These are phyloP conservation scores for Trebouxia sp. DNA, from an alignment of 139 green algal genomes.

Conservation along the genomic window DNA sequence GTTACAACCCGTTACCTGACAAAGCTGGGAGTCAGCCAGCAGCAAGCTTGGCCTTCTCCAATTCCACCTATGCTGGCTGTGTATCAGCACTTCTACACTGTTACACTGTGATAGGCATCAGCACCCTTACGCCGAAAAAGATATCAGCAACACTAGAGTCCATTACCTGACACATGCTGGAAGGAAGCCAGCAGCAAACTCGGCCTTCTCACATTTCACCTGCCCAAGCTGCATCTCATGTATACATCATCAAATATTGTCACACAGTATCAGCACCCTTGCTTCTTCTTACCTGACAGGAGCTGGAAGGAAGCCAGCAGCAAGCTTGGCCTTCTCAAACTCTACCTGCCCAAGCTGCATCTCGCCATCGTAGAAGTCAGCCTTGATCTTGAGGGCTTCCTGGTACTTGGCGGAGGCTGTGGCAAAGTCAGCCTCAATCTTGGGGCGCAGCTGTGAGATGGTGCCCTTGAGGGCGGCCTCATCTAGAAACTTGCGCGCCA, in stretches of 20 bases:
- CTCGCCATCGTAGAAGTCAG: constrained; percentile 64
- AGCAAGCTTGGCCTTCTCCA: constrained; percentile 58
- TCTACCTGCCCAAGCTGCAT: constrained; percentile 54
- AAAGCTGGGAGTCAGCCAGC: constrained; percentile 11
- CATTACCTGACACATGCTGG: background rate
- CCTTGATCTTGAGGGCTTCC: constrained; percentile 66
- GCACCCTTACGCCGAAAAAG: too few relatives aligned
- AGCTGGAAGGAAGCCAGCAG: constrained; percentile 24
- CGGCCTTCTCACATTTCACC: constrained; percentile 61
- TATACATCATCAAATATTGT: too few relatives aligned
- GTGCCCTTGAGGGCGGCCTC: constrained; percentile 29
- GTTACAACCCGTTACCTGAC: background rate
- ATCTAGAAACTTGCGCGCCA: constrained; percentile 38
- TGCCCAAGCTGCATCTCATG: constrained; percentile 46
- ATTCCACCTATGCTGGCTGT: constrained; percentile 55
- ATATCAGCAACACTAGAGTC: too few relatives aligned
- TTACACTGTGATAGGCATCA: too few relatives aligned
- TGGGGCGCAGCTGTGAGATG: background rate
- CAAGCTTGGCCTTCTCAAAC: constrained; percentile 64
- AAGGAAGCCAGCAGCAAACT: constrained; percentile 40
- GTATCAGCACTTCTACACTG: too few relatives aligned
- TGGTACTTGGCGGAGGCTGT: constrained; percentile 65
- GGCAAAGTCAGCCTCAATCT: constrained; percentile 30
- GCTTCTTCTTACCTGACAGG: background rate
- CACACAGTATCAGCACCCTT: too few relatives aligned